phyloP scores from a whole-genome alignment of 345 rosid species.

The Reutealis trisperma region DNA sequence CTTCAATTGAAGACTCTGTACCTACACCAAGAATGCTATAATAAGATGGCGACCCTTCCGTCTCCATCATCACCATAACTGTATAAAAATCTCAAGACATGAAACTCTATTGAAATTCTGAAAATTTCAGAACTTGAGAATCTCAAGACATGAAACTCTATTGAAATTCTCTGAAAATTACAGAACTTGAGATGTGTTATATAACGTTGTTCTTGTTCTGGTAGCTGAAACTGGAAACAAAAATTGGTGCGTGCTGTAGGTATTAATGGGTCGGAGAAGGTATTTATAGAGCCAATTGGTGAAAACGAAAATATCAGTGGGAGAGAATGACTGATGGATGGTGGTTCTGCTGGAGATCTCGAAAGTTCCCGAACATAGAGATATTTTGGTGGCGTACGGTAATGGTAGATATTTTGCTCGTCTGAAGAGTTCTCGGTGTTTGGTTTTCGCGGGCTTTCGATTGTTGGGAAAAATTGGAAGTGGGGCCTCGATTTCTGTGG shows the following conservation, averaged over 20 bases:
- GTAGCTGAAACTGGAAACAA: no score
- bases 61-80: constrained; percentile 33
- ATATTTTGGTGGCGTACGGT: constrained; percentile 69
- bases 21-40: constrained; percentile 51
- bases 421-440: no score
- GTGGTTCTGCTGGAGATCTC: constrained; percentile 29
- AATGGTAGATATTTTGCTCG: no score
- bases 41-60: constrained; percentile 30
- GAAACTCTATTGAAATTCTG: no score
- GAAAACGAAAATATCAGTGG: constrained; percentile 34
- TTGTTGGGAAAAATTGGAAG: not conserved
- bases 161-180: no score
- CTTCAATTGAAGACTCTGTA: constrained; percentile 40
- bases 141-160: no score
- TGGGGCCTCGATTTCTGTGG: not conserved
- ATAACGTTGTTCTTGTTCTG: not conserved
- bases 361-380: constrained; percentile 2
- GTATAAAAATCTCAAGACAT: not conserved
- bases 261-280: constrained; percentile 35
- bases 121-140: not conserved
- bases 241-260: no score
- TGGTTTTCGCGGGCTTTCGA: not conserved
- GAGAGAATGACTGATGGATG: constrained; percentile 43
- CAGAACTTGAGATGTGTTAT: not conserved
- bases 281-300: constrained; percentile 28